Evolutionary conservation across 1,139 yeast species (phyloP).

Genomic region (Blastobotrys buckinghamii): DNA sequence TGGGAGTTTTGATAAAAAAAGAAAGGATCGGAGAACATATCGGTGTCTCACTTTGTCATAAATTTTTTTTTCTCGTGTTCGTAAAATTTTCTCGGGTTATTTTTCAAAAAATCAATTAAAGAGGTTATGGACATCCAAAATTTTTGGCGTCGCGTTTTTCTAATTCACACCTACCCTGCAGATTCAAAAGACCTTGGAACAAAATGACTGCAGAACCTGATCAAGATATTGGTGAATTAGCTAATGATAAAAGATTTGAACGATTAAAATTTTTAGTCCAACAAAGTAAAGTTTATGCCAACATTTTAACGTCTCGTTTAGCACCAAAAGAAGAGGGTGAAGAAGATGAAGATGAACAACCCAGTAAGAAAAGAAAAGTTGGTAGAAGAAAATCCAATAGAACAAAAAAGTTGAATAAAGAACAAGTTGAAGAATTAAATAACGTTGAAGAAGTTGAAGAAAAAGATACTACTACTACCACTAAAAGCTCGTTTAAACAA

Average conservation of each 20-base stretch:
- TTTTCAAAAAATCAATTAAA: too few relatives aligned
- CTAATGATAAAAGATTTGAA: conserved; percentile 44
- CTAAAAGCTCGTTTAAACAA: conserved; percentile 36
- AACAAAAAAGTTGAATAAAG: not conserved
- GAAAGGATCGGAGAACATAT: too few relatives aligned
- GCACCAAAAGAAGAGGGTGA: conserved; percentile 14
- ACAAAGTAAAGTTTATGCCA: conserved; percentile 77
- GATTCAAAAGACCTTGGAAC: not conserved
- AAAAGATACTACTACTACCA: conserved; percentile 3
- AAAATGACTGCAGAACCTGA: not conserved
- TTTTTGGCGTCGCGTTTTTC: not conserved
- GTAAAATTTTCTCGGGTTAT: too few relatives aligned
- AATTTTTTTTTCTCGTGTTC: too few relatives aligned
- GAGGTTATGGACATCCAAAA: too few relatives aligned
- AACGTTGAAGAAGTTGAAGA: not conserved
- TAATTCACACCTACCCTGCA: not conserved
- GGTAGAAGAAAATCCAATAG: not conserved
- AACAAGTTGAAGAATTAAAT: conserved; percentile 1
- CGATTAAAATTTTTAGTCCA: conserved; percentile 68
- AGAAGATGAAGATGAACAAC: conserved; percentile 2
- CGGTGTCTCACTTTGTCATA: too few relatives aligned
- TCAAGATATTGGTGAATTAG: conserved; percentile 11
- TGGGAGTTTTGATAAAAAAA: not conserved
- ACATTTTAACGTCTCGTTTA: conserved; percentile 73
- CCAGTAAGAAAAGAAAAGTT: conserved; percentile 16